phyloP scores from a whole-genome alignment of 768 basidiomycete species.

The Tephrocybe rancida region DNA sequence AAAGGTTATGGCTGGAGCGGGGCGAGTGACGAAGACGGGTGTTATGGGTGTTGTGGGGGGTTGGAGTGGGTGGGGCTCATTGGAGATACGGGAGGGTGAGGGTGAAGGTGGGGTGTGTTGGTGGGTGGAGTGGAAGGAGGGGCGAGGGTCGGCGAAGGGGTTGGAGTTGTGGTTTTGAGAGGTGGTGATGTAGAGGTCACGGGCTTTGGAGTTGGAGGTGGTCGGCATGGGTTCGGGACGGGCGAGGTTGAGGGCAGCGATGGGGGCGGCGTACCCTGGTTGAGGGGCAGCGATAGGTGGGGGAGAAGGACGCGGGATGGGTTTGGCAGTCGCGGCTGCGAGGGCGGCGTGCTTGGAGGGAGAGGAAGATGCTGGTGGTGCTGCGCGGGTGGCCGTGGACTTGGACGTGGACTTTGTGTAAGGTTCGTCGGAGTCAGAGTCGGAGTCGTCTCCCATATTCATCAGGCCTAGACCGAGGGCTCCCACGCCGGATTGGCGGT shows the following conservation, averaged over 20 bases:
- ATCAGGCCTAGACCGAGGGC: constrained; percentile 53
- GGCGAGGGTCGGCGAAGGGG: constrained; percentile 7
- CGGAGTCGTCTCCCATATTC: constrained; percentile 47
- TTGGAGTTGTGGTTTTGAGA: not conserved
- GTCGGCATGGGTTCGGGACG: constrained; percentile 45
- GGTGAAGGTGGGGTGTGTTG: constrained; percentile 18
- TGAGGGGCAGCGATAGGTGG: constrained; percentile 62
- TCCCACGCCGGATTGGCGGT: constrained; percentile 56
- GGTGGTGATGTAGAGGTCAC: constrained; percentile 16
- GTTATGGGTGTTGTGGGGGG: constrained; percentile 80
- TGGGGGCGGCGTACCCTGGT: constrained; percentile 74
- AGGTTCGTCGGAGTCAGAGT: constrained; percentile 37
- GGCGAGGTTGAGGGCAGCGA: constrained; percentile 63
- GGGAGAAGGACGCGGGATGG: constrained; percentile 24
- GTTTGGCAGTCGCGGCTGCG: constrained; percentile 33
- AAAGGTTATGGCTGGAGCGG: constrained; percentile 48
- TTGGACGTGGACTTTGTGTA: constrained; percentile 12
- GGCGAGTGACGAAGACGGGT: constrained; percentile 77
- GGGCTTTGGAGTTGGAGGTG: constrained; percentile 17
- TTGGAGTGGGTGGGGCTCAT: constrained; percentile 71
- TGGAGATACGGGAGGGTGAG: constrained; percentile 42
- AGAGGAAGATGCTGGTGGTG: not conserved
- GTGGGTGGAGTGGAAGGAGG: constrained; percentile 15
- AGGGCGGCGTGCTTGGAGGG: constrained; percentile 40
- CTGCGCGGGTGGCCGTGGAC: too few relatives aligned